Conservation (phyloP, 2,329 filamentous ascomycete genomes). For the Hypoxylon sp. region DNA sequence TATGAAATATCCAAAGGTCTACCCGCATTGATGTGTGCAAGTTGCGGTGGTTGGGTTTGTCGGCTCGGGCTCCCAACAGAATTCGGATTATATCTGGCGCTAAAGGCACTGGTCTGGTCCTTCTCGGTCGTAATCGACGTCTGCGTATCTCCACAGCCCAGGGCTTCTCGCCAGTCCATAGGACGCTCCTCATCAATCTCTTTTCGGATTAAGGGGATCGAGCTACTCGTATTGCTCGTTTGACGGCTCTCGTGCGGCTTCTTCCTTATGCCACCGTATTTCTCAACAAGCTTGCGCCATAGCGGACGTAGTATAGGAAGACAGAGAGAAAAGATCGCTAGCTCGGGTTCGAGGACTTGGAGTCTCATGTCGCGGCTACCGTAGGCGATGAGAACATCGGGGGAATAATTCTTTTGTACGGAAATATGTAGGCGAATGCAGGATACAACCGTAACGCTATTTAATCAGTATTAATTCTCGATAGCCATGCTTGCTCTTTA, state of each 20-base stretch:
- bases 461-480: not conserved
- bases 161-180: conserved; percentile 1
- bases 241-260: not conserved
- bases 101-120: not conserved
- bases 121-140: not conserved
- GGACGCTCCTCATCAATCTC: not conserved
- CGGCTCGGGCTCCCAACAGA: not conserved
- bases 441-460: conserved; percentile 29
- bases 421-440: conserved; percentile 22
- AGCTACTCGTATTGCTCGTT: not conserved
- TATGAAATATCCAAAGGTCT: conserved; percentile 28
- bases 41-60: not conserved
- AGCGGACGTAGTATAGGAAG: conserved; percentile 37
- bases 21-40: conserved; percentile 11
- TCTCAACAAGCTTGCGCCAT: conserved; percentile 19
- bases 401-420: not conserved
- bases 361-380: conserved; percentile 30
- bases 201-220: not conserved
- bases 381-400: conserved; percentile 2
- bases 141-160: not conserved
- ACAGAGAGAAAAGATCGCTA: conserved; percentile 36
- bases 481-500: no score
- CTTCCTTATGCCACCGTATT: not conserved
- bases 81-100: not conserved
- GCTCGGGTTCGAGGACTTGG: conserved; percentile 37